Conservation (phyloP, 148 eudicot species). For the Diospyros kaki region DNA sequence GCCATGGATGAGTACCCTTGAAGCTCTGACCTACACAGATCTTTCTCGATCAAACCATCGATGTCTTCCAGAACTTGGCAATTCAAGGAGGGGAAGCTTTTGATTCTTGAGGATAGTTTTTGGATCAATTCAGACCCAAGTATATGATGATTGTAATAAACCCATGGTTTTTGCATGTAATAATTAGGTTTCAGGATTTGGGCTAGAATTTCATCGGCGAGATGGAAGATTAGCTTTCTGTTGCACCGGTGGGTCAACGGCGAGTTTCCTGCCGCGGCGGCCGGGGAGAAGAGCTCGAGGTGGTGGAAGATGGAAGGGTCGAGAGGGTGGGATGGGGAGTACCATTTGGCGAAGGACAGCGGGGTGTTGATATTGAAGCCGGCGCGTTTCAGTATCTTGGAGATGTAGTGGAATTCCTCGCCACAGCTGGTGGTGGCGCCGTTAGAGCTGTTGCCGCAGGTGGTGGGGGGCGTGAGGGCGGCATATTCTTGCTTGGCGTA, state of each 20-base stretch:
- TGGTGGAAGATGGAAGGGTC: constrained; percentile 64
- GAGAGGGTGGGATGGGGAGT: constrained; percentile 57
- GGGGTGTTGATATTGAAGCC: constrained; percentile 55
- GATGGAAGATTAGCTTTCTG: constrained; percentile 57
- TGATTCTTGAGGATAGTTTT: constrained; percentile 34
- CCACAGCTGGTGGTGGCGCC: constrained; percentile 14
- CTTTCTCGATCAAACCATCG: constrained; percentile 56
- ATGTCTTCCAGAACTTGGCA: constrained; percentile 76
- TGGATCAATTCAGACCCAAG: constrained; percentile 41
- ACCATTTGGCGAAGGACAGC: constrained; percentile 46
- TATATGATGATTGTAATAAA: constrained; percentile 2
- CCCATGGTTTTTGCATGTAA: constrained; percentile 21
- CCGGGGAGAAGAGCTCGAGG: constrained; percentile 31
- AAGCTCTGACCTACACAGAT: constrained; percentile 24
- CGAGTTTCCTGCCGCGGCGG: background rate
- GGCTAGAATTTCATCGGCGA: constrained; percentile 53
- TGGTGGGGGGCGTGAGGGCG: constrained; percentile 21
- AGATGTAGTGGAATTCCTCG: constrained; percentile 50
- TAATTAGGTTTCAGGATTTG: constrained; percentile 43
- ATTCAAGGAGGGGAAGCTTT: constrained; percentile 41
- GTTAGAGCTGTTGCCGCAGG: background rate
- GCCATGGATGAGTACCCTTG: background rate
- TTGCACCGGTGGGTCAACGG: constrained; percentile 29
- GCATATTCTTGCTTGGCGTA: constrained; percentile 21
- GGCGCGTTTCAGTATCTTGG: constrained; percentile 47